Base-by-base conservation (phyloP, 2,329 filamentous ascomycete genomes). In the Fusarium sambucinum region DNA sequence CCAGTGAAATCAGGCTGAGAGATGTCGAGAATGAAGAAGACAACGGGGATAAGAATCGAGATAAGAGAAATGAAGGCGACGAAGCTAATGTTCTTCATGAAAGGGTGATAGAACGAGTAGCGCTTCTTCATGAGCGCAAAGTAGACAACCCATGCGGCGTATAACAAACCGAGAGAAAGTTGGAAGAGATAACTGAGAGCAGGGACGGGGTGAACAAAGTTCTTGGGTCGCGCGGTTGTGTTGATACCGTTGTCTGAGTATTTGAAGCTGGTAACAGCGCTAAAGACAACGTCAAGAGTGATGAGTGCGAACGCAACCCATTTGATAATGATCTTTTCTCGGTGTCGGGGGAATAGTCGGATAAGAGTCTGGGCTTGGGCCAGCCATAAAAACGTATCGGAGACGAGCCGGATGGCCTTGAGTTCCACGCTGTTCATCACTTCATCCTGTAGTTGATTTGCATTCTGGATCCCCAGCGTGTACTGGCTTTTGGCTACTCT, bases 281-380 rank as follows among this genome's bases (percentile, higher is more conserved):
- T 94, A 78, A 99, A 99, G 13, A 94, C 89, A 42, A 95, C 90
- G 77, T 98, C 95, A 62, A 97, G 86, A 1, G 93, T 88, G 74
- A 99, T 97, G 59, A 99, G 87, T 5, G 92, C 94, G 76, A 98
- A 97, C 2, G 95, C 96, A 17, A 95, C 93, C 95, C 95, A 99
- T 81, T 98, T 98, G 81, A 99, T 99, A 70, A 98, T 92, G 53
- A 98, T 90, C 81, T 98, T 98, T 80, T 99, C 96, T 75, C 96
- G 92, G 76, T 98, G 95, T 33, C 96, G 92, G 10, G 96, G 96
- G 73, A 99, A 99, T 2, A 99, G 85, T 54, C 96, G 91, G 72
- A 98, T 98, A 59, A 99, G 81, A 0, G 96, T 99, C 81, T 99
- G 96, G 2, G 97, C 95, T 80, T 99, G 96, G 2, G 96, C 96